These are phyloP conservation scores for Aspergillus candidus DNA, from an alignment of 2,329 filamentous ascomycete genomes.

Conservation along the genomic window DNA sequence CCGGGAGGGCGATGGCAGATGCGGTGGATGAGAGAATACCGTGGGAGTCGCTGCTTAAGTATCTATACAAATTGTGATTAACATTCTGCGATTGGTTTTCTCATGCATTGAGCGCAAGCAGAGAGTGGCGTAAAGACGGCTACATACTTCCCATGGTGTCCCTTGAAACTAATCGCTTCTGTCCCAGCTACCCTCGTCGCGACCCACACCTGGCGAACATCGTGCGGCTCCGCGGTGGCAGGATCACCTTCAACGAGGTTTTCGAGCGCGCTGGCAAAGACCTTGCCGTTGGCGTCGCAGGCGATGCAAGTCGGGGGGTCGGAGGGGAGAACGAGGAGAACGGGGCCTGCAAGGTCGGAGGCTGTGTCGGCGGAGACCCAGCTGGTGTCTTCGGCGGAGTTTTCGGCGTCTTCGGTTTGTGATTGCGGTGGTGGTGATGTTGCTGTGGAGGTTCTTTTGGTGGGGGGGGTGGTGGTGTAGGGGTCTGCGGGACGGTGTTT, in stretches of 20 bases:
- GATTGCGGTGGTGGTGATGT: neutral
- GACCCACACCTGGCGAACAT: slow-evolving; percentile 93
- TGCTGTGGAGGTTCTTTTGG: slow-evolving; percentile 15
- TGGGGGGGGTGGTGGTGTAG: slow-evolving; percentile 11
- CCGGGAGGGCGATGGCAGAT: slow-evolving; percentile 76
- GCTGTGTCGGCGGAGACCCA: slow-evolving; percentile 81
- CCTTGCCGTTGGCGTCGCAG: slow-evolving; percentile 77
- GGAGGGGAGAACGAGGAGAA: slow-evolving; percentile 76
- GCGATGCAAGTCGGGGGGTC: slow-evolving; percentile 68
- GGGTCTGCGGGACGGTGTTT: slow-evolving; percentile 59
- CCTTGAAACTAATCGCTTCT: slow-evolving; percentile 78
- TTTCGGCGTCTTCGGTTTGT: slow-evolving; percentile 29
- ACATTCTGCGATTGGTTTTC: neutral
- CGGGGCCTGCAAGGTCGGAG: slow-evolving; percentile 70
- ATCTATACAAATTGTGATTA: slow-evolving; percentile 46
- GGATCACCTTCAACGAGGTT: slow-evolving; percentile 82
- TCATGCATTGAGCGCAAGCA: neutral
- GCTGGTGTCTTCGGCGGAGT: slow-evolving; percentile 63
- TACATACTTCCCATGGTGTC: slow-evolving; percentile 71
- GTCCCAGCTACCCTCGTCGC: slow-evolving; percentile 77
- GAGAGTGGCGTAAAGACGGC: neutral
- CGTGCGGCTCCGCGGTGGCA: slow-evolving; percentile 84
- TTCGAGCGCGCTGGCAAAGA: slow-evolving; percentile 75
- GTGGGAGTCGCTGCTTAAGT: slow-evolving; percentile 77
- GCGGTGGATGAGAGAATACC: slow-evolving; percentile 70